These are phyloP conservation scores for Fomitiporia mediterranea DNA, from an alignment of 1,284 basidiomycete genomes.

Conservation along the genomic window DNA sequence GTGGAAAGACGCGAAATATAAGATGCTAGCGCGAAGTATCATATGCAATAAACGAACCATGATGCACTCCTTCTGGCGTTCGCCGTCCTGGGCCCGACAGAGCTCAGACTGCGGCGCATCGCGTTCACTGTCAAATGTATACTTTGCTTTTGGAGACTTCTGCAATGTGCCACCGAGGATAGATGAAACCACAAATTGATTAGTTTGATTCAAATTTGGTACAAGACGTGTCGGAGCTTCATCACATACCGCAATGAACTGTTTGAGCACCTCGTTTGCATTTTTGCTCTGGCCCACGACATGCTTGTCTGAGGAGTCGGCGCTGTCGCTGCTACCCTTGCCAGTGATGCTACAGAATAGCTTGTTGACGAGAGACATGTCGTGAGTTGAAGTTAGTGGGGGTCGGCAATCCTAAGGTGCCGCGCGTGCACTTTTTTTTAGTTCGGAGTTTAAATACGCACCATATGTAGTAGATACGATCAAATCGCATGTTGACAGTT, in stretches of 20 bases:
- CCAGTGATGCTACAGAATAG: conserved; percentile 2
- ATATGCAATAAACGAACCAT: conserved; percentile 50
- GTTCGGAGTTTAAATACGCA: neutral
- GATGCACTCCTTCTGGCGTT: conserved; percentile 53
- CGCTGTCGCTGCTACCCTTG: neutral
- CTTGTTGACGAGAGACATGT: conserved; percentile 11
- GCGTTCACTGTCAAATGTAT: conserved; percentile 58
- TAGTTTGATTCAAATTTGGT: neutral
- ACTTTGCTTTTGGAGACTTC: conserved; percentile 46
- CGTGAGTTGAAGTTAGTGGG: neutral
- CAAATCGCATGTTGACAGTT: neutral
- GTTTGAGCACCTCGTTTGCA: conserved; percentile 9
- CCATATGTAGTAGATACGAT: neutral
- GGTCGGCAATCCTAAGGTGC: neutral
- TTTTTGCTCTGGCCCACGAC: neutral
- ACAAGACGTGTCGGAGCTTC: neutral
- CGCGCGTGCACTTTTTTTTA: neutral
- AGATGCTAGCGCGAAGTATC: no score
- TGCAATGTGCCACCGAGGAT: conserved; percentile 28
- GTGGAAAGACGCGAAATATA: neutral
- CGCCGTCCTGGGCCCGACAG: conserved; percentile 47
- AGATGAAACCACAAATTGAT: no score
- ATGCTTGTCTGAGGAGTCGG: neutral
- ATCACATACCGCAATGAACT: conserved; percentile 12
- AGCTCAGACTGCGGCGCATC: conserved; percentile 57